Conservation (phyloP, 1,284 basidiomycete genomes). For the Anthracocystis walkeri region DNA sequence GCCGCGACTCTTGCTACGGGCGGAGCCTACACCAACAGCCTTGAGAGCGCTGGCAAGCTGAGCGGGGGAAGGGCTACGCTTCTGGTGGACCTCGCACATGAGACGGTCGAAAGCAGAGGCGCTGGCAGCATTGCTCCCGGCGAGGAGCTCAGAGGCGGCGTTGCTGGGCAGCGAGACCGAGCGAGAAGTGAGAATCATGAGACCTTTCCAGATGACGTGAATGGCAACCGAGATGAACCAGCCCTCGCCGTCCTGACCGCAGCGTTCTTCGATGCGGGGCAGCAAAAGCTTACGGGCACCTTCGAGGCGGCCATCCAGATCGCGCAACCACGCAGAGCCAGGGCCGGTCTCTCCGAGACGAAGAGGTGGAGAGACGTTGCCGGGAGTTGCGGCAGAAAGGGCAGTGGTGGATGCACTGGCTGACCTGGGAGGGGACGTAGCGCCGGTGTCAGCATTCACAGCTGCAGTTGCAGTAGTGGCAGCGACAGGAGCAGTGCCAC, state of each 20-base stretch:
- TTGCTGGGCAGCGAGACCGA: constrained; percentile 50
- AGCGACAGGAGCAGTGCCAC: constrained; percentile 3
- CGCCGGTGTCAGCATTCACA: constrained; percentile 11
- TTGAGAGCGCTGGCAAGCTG: constrained; percentile 59
- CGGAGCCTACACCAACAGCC: constrained; percentile 51
- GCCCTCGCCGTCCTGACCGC: constrained; percentile 65
- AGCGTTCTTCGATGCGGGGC: constrained; percentile 64
- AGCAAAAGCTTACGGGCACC: constrained; percentile 59
- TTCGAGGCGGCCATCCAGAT: constrained; percentile 65
- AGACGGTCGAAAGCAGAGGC: constrained; percentile 44
- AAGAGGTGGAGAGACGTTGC: constrained; percentile 40
- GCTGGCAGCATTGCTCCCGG: constrained; percentile 43
- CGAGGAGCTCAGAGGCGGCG: constrained; percentile 27
- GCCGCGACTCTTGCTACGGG: constrained; percentile 38
- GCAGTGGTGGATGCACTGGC: constrained; percentile 9
- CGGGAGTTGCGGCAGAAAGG: constrained; percentile 12
- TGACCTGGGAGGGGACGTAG: constrained; percentile 22
- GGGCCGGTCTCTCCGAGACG: constrained; percentile 33
- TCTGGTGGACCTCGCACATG: constrained; percentile 48
- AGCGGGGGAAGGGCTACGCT: constrained; percentile 57
- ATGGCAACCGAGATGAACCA: constrained; percentile 69
- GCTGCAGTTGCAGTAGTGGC: background rate
- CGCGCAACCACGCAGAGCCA: constrained; percentile 58
- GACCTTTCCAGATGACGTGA: constrained; percentile 67
- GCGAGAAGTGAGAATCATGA: constrained; percentile 61